Evolutionary conservation across 768 basidiomycete species (phyloP), one percentile per base, ranked within the genome.

Genomic region (Termitomyces sp.): DNA sequence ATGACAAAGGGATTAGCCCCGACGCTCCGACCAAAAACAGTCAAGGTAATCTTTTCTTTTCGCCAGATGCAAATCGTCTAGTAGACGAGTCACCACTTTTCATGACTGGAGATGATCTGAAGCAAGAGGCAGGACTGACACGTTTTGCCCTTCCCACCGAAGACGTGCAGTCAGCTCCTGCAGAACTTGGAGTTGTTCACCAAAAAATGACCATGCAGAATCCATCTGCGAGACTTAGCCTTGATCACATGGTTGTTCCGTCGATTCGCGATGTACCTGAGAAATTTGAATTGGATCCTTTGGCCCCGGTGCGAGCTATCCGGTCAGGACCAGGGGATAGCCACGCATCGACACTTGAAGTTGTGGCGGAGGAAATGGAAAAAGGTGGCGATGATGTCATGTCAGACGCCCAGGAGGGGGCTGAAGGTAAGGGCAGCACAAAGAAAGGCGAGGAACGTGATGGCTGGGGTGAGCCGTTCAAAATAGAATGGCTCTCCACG

Each of bases 401-500:
- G 2, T 25, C 51, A 25, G 73, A 65, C 38, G 71, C 68, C 10
- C 70, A 64, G 40, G 72, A 57, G 29, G 46, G 31, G 6, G 60
- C 49, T 55, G 64, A 64, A 36, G 56, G 53, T 58, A 57, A 72
- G 29, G 72, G n/a, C 64, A 52, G 12, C 7, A 38, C 2, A 8
- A n/a, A 25, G 5, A 25, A 31, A 8, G 54, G 25, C n/a, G 68
- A 64, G 7, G 64, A 61, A 3, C 91, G 91, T 90, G 91, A 91
- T 11, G 83, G 87, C 47, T 92, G 91, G 92, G 92, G 91, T 14
- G 83, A 87, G 56, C 79, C 89, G 4, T 97, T 98, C 81, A 81
- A 81, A 62, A 76, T 97, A 31, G 82, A 94, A 66, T 97, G 96
- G 96, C 64, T 95, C 49, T 83, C 81, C 65, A 90, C 86, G 0